Base-by-base conservation (phyloP, 2,329 filamentous ascomycete genomes). In the Arthroderma sp. region DNA sequence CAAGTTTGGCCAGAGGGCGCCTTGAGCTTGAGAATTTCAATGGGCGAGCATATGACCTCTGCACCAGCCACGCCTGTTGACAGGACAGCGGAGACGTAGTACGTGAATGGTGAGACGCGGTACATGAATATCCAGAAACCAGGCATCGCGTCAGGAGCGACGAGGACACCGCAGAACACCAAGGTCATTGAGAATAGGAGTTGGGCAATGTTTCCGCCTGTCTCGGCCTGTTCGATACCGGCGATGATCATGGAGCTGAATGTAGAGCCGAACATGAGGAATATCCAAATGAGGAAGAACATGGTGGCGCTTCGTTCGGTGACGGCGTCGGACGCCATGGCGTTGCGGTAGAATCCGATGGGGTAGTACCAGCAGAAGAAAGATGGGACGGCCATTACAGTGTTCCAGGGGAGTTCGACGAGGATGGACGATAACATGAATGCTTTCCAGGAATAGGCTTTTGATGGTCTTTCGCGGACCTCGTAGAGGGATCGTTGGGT, bases 51-150 rank as follows among this genome's bases (percentile, higher is more conserved):
- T 6, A 53, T 22, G 6, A 64, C 58, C 0, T 50, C 45, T 2
- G 57, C 53, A 2, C 56, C 56, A 0, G 58, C 47, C 1, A 66
- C 39, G 1, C 64, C 64, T 0, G 58, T 60, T 0, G 62, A 58
- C 6, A 65, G 48, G 10, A 71, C 58, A 2, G 63, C 56, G n/a
- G 64, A 62, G 4, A 70, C 65, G 3, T 69, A 62, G 43, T 84
- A 85, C 0, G 78, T 83, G 48, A 83, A 79, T 0, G 79, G 80
- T 0, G 73, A 78, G 7, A 77, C 68, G 28, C 76, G 72, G 60
- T 85, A 83, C 82, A 86, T 86, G 65, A 84, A 86, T 49, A 77
- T 77, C 82, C 82, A 87, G 66, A 86, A 86, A 0, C 75, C 71
- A 0, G 82, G 82, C 1, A 86, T 68, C 0, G 70, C 68, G 3